phyloP scores from a whole-genome alignment of 352 stramenopile genomes.

The Globisporangium sylvaticum region DNA sequence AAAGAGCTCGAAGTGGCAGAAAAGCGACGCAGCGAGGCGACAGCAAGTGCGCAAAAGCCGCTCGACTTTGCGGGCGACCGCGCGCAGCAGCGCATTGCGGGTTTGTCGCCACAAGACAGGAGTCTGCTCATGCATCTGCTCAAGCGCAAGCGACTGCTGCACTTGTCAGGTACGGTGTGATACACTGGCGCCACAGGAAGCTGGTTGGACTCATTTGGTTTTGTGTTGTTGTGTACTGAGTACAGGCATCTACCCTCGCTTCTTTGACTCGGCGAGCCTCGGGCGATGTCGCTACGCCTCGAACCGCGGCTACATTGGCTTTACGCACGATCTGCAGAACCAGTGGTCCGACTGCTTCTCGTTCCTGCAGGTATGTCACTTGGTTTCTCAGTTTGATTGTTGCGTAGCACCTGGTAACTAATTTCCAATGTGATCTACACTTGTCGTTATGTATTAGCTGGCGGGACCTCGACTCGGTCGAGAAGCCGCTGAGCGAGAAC shows the following conservation, averaged over 20 bases:
- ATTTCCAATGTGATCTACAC: background rate
- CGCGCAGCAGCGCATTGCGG: slow-evolving; percentile 37
- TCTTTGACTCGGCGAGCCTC: slow-evolving; percentile 43
- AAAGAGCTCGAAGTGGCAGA: slow-evolving; percentile 38
- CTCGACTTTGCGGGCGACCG: slow-evolving; percentile 28
- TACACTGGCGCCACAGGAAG: no score
- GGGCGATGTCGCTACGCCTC: slow-evolving; percentile 61
- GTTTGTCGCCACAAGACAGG: slow-evolving; percentile 27
- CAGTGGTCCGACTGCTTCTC: slow-evolving; percentile 61
- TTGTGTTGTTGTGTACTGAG: no score
- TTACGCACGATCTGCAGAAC: slow-evolving; percentile 72
- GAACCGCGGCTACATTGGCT: slow-evolving; percentile 53
- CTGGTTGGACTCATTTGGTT: background rate
- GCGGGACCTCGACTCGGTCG: slow-evolving; percentile 43
- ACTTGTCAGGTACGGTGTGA: slow-evolving; percentile 28
- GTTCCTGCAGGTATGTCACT: slow-evolving; percentile 52
- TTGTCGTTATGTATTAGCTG: slow-evolving; percentile 27
- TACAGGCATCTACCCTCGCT: slow-evolving; percentile 69
- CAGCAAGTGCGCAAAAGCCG: slow-evolving; percentile 13
- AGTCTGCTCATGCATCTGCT: slow-evolving; percentile 76
- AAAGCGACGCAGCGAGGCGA: slow-evolving; percentile 14
- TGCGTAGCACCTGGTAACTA: no score
- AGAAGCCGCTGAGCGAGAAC: slow-evolving; percentile 25
- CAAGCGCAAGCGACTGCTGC: slow-evolving; percentile 65
- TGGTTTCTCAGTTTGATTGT: no score